Percentiles rank a stretch among this genome's conserved stretches.
These are phyloP conservation scores for Colletotrichum costaricense DNA, from an alignment of 2,329 filamentous ascomycete genomes.

Conservation along the genomic window DNA sequence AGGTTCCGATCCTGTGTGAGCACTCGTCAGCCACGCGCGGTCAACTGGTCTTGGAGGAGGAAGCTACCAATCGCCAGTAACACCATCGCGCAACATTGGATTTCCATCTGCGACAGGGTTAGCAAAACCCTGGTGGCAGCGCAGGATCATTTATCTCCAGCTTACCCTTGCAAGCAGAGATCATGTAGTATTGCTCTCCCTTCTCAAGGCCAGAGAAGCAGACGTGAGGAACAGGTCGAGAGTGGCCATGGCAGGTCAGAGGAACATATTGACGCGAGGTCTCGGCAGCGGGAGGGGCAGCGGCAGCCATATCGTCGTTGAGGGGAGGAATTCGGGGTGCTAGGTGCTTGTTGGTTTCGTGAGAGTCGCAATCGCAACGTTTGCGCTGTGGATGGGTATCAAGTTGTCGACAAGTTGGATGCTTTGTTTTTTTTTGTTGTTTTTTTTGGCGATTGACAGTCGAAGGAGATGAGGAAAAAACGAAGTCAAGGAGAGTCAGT, in stretches of 20 bases:
- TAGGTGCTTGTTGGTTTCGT: not conserved
- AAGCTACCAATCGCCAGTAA: constrained; percentile 89
- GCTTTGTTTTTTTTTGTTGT: no score
- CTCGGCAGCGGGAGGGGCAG: constrained; percentile 10
- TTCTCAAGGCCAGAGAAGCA: constrained; percentile 88
- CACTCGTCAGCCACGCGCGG: constrained; percentile 45
- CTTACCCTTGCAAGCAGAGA: constrained; percentile 90
- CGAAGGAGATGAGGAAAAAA: not conserved
- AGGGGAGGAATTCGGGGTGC: not conserved
- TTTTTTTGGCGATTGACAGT: not conserved
- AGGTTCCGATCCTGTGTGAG: constrained; percentile 93
- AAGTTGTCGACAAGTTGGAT: not conserved
- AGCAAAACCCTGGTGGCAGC: constrained; percentile 36
- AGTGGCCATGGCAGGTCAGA: constrained; percentile 94
- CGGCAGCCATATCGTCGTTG: constrained; percentile 19
- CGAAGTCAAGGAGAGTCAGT: constrained; percentile 24
- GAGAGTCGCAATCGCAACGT: constrained; percentile 18
- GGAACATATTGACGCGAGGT: constrained; percentile 75
- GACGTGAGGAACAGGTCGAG: constrained; percentile 90
- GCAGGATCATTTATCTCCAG: not conserved
- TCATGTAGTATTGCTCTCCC: constrained; percentile 88
- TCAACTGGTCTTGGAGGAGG: not conserved
- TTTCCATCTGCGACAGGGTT: constrained; percentile 79
- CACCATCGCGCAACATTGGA: constrained; percentile 95
- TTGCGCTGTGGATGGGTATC: constrained; percentile 24